Base-by-base conservation (phyloP, 768 basidiomycete species). In the Fibroporia radiculosa region DNA sequence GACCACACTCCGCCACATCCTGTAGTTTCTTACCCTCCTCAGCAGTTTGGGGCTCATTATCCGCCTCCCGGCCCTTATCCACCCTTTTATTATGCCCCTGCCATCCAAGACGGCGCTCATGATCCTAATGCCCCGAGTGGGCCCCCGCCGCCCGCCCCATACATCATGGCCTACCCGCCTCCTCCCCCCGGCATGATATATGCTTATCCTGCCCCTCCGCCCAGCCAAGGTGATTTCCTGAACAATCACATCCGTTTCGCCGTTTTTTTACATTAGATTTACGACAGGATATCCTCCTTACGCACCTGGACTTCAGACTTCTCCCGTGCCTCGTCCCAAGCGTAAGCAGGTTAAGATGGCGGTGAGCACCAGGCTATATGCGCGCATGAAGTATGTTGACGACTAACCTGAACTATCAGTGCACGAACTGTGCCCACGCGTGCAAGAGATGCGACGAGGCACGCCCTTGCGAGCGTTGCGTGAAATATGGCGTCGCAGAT, bases 401-500 rank as follows among this genome's bases (percentile, higher is more conserved):
- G n/a, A n/a, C n/a, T n/a, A n/a, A n/a, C n/a, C n/a, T n/a, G n/a
- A n/a, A n/a, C 12, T 16, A 36, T 1, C 36, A 74, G 73, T 77
- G 75, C 54, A 77, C 76, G 0, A 78, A 77, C 48, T 77, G 75
- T 49, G 77, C 77, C 10, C 65, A 66, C 19, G 75, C 75, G 7
- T 77, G 75, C 57, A 77, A 77, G 57, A 70, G 75, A 18, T 77
- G 75, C 40, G 75, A 77, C 51, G 75, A 78, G 27, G 62, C 64
- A 4, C 74, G 80, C 34, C 80, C 80, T 2, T 83, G 80, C 59
- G 73, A 75, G 43, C 72, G 80, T 23, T 83, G 80, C 51, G 56
- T 72, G 48, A 82, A 80, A 59, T 82, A 81, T 53, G 78, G 77
- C 3, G 66, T 80, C 26, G 69, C 71, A 11, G 67, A 73, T 22